Base-by-base conservation (phyloP, 164 flowering plant genomes). In the Aristolochia contorta region DNA sequence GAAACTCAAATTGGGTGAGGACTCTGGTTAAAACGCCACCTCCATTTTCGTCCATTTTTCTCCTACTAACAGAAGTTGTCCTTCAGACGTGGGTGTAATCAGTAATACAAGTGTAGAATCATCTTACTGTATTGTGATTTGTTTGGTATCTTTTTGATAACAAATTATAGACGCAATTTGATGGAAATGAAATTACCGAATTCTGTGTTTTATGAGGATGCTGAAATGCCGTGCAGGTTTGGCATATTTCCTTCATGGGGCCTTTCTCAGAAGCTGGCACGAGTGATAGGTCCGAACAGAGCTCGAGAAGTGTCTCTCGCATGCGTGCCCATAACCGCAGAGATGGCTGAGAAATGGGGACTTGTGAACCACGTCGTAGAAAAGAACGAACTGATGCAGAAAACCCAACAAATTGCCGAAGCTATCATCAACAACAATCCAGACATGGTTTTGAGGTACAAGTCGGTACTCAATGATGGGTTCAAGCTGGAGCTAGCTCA, bases 231-330 rank as follows among this genome's bases (percentile, higher is more conserved):
- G 23, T 75, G 69, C 78, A 89, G 97, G 70, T 86, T 93, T 78
- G 97, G 97, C 52, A 86, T 93, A 79, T 93, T 89, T 70, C 97
- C 97, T 30, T 87, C 98, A 20, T 93, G 98, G 98, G 98, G 98
- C 45, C 81, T 93, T 23, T 93, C 96, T 52, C 97, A 93, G 72
- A 93, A 89, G 81, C 90, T 93, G 25, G 79, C 96, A 13, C 84
- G 97, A 50, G 68, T 86, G 9, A 84, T 93, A 37, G 97, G 98
- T 32, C 77, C 87, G 52, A 86, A 80, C 78, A 79, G 76, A 73
- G 98, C 97, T 51, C 85, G 98, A 13, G 97, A 93, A 77, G 85
- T 79, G 21, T 89, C 97, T 6, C 61, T 93, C 13, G 60, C 86
- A 9, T 82, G 92, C 25, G 72, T 63, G 68, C 94, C 94, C 41